Base-by-base conservation (phyloP, 2,329 filamentous ascomycete species). In the Hansfordia pulvinata region DNA sequence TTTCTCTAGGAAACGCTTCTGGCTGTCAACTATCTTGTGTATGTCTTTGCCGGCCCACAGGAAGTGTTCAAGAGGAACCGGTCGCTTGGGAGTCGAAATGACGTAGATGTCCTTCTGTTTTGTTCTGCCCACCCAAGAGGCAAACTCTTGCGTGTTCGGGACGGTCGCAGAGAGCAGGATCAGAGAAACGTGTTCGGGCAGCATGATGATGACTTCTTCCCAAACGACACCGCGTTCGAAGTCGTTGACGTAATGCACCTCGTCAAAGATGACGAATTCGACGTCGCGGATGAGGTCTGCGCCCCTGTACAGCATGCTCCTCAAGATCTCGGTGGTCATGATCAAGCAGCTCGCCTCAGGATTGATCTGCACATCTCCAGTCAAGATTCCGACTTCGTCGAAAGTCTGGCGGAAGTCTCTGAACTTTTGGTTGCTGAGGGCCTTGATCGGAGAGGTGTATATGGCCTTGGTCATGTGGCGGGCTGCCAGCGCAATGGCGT, bases 381-480 rank as follows among this genome's bases (percentile, higher is more conserved):
- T 98, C 36, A 98, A 56, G 36, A 98, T 96, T 10, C 90, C 90
- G 11, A 98, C 90, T 51, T 98, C 90, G 32, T 93, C 85, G 43
- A 98, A 98, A 0, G 72, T 75, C 30, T 76, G 69, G 30, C 85
- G 72, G 49, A 98, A 98, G 49, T 98, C 90, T 36, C 90, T 74
- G 53, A 96, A 98, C 51, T 98, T 98, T 47, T 98, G 90, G 47
- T 98, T 98, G 54, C 90, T 96, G 30, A 98, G 60, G 3, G 90
- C 90, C 51, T 98, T 98, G 60, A 98, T 98, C 0, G 90, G 90
- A 1, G 90, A 96, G 0, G 90, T 98, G 50, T 98, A 98, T 36
- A 98, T 98, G 13, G 90, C 88, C 51, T 98, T 98, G 7, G 90
- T 98, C 88, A 96, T 96, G 49, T 98, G 90, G 47, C 88, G 92